Evolutionary conservation across 2,329 filamentous ascomycete genomes (phyloP).

Genomic region (Fusarium luffae): DNA sequence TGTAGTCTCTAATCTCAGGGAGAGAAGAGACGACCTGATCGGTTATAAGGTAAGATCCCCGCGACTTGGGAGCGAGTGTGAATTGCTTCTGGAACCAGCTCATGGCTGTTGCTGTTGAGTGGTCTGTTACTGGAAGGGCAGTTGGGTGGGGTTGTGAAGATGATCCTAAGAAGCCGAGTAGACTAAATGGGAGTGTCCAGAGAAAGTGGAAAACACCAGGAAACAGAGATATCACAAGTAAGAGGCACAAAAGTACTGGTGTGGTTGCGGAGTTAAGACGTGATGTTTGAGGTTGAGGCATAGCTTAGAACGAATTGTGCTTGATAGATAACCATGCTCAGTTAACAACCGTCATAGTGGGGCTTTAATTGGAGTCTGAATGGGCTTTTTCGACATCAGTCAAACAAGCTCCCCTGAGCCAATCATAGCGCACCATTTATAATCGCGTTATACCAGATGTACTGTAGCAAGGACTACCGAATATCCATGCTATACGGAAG

Average conservation of each 20-base stretch:
- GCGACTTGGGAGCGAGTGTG: slow-evolving; percentile 77
- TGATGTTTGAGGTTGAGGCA: slow-evolving; percentile 58
- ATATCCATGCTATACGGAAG: not conserved
- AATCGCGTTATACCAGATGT: slow-evolving; percentile 9
- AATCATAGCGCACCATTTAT: slow-evolving; percentile 39
- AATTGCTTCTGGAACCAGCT: slow-evolving; percentile 90
- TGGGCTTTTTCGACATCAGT: slow-evolving; percentile 15
- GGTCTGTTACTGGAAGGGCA: slow-evolving; percentile 39
- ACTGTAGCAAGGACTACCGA: not conserved
- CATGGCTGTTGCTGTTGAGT: slow-evolving; percentile 56
- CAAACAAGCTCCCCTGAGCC: slow-evolving; percentile 12
- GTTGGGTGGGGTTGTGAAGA: slow-evolving; percentile 47
- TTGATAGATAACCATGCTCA: slow-evolving; percentile 19
- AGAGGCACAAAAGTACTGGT: slow-evolving; percentile 56
- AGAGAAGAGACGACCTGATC: slow-evolving; percentile 76
- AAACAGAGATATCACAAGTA: slow-evolving; percentile 64
- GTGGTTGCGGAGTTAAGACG: slow-evolving; percentile 54
- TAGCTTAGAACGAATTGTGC: slow-evolving; percentile 43
- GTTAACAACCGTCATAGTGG: slow-evolving; percentile 42
- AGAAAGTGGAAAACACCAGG: slow-evolving; percentile 64
- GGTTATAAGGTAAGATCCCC: slow-evolving; percentile 92
- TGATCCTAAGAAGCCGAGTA: slow-evolving; percentile 51
- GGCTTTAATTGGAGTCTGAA: slow-evolving; percentile 41
- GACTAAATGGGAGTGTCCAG: slow-evolving; percentile 60
- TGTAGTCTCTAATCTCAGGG: slow-evolving; percentile 85